Evolutionary conservation across 108 stramenopile species (phyloP).

Genomic region (Nitzschia inconspicua): DNA sequence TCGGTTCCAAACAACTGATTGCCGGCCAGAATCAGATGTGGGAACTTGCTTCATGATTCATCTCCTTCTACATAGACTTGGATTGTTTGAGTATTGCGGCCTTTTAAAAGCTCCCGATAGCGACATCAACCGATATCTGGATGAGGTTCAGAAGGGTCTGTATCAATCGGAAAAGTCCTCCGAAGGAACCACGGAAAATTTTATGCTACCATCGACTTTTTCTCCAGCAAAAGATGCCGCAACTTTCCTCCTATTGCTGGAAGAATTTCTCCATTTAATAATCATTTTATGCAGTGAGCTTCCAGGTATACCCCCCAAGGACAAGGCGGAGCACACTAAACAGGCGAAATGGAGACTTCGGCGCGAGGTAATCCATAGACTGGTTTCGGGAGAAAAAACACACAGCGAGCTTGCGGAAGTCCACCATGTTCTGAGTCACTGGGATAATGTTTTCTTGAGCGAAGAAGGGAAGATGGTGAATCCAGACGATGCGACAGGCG

Average conservation of each 20-base stretch:
- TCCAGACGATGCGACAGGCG: slow-evolving; percentile 83
- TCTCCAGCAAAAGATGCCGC: slow-evolving; percentile 52
- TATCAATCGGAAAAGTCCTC: slow-evolving; percentile 50
- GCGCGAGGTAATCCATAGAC: slow-evolving; percentile 76
- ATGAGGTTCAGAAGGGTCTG: slow-evolving; percentile 50
- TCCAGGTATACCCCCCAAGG: slow-evolving; percentile 51
- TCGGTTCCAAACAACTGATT: slow-evolving; percentile 16
- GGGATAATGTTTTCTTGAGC: slow-evolving; percentile 58
- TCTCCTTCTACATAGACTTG: slow-evolving; percentile 69
- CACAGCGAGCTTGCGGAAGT: slow-evolving; percentile 81
- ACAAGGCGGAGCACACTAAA: slow-evolving; percentile 38
- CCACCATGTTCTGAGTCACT: slow-evolving; percentile 55
- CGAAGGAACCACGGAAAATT: slow-evolving; percentile 22
- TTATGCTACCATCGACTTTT: slow-evolving; percentile 57
- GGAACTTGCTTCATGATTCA: slow-evolving; percentile 46
- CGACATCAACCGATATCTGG: slow-evolving; percentile 45
- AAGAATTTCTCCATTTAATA: slow-evolving; percentile 68
- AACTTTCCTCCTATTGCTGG: slow-evolving; percentile 45
- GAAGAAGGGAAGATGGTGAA: slow-evolving; percentile 62
- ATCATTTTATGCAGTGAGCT: slow-evolving; percentile 73
- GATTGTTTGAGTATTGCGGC: slow-evolving; percentile 62
- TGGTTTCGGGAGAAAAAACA: slow-evolving; percentile 77
- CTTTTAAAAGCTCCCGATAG: slow-evolving; percentile 51
- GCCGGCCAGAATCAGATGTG: slow-evolving; percentile 27
- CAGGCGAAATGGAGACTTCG: slow-evolving; percentile 70